A percentile compares a stretch with the other conserved stretches of the same genome.
phyloP scores from a whole-genome alignment of 192 early-diverging fungal genomes.

The Backusella morwellensis region DNA sequence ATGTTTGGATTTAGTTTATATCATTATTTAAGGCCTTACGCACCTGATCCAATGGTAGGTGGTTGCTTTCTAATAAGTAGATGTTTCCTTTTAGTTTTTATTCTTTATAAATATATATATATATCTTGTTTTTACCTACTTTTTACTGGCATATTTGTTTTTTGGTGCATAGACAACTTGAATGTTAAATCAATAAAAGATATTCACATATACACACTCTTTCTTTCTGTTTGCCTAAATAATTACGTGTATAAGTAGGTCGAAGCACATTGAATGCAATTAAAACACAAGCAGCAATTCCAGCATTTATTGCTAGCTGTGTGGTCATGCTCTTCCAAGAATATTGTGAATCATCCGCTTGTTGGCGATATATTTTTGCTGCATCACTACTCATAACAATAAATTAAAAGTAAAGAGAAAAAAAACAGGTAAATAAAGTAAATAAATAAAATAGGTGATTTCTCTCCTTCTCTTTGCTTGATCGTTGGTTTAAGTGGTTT shows the following conservation, averaged over 20 bases:
- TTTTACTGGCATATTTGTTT: constrained; percentile 34
- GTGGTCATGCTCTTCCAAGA: constrained; percentile 48
- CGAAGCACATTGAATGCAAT: constrained; percentile 56
- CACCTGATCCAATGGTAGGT: constrained; percentile 56
- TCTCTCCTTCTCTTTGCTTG: not conserved
- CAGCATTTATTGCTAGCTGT: constrained; percentile 62
- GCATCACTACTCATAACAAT: not conserved
- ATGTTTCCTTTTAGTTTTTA: not conserved
- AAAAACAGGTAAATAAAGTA: not conserved
- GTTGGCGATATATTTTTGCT: not conserved
- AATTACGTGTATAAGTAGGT: constrained; percentile 58
- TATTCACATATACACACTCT: constrained; percentile 4
- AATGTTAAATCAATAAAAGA: not conserved
- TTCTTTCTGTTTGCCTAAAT: not conserved
- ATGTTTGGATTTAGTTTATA: not conserved
- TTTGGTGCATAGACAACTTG: constrained; percentile 48
- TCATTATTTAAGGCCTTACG: not conserved
- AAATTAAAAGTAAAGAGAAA: not conserved
- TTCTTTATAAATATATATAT: constrained; percentile 4
- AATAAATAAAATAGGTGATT: not conserved
- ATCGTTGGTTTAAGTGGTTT: not conserved
- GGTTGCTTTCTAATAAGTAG: constrained; percentile 45
- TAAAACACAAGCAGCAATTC: constrained; percentile 50
- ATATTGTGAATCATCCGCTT: not conserved
- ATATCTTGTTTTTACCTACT: constrained; percentile 27